These are phyloP conservation scores for Plenodomus tracheiphilus DNA, from an alignment of 2,329 filamentous ascomycete genomes.

Conservation along the genomic window DNA sequence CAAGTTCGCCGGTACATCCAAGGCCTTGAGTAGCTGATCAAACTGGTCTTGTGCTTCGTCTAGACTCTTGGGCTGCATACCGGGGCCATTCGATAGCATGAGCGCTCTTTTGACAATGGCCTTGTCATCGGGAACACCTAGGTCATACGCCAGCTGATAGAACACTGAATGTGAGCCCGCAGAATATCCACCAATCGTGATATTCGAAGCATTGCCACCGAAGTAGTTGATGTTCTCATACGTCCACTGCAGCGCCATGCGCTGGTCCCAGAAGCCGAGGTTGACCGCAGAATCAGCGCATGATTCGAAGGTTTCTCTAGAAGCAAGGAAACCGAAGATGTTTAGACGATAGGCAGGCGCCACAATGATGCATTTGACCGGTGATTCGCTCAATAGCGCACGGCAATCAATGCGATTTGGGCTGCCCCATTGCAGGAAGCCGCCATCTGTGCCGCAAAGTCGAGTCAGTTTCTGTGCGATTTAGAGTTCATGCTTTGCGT, in stretches of 20 bases:
- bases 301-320: slow-evolving; percentile 50
- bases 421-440: slow-evolving; percentile 60
- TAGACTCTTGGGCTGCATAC: slow-evolving; percentile 56
- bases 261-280: slow-evolving; percentile 62
- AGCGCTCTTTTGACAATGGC: slow-evolving; percentile 55
- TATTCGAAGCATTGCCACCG: slow-evolving; percentile 54
- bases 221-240: slow-evolving; percentile 56
- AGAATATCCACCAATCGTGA: slow-evolving; percentile 60
- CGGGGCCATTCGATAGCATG: slow-evolving; percentile 59
- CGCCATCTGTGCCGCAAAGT: slow-evolving; percentile 48
- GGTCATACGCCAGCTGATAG: slow-evolving; percentile 61
- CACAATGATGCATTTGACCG: slow-evolving; percentile 53
- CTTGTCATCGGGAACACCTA: slow-evolving; percentile 52
- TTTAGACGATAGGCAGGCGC: slow-evolving; percentile 61
- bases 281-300: slow-evolving; percentile 47
- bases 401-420: slow-evolving; percentile 53
- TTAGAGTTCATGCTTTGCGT: neutral
- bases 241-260: slow-evolving; percentile 60
- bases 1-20: slow-evolving; percentile 50
- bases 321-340: slow-evolving; percentile 59
- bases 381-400: slow-evolving; percentile 54
- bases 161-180: slow-evolving; percentile 61
- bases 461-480: slow-evolving; percentile 1
- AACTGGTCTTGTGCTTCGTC: slow-evolving; percentile 56
- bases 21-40: slow-evolving; percentile 51